Conservation (phyloP, 305 asterid species). For the Fraxinus greggii region DNA sequence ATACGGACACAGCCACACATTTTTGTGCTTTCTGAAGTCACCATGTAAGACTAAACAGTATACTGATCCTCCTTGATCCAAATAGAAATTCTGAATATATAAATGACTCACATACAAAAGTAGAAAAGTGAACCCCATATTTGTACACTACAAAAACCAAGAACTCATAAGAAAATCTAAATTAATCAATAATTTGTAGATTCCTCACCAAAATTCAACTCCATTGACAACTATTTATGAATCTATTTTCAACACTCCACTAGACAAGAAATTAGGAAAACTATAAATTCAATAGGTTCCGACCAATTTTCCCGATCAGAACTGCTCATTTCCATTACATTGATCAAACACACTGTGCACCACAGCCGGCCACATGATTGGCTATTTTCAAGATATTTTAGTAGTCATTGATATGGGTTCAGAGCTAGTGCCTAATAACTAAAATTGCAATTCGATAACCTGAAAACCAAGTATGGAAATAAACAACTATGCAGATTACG, state of each 20-base stretch:
- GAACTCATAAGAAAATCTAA: not conserved
- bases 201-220: not conserved
- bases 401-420: slow-evolving; percentile 1
- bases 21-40: not conserved
- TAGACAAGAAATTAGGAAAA: not conserved
- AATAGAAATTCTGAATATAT: slow-evolving; percentile 4
- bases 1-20: not conserved
- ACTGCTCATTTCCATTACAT: slow-evolving; percentile 24
- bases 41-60: not conserved
- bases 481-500: slow-evolving; percentile 10
- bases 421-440: slow-evolving; percentile 3
- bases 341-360: not conserved
- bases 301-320: not conserved
- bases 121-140: not conserved
- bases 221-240: not conserved
- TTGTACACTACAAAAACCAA: slow-evolving; percentile 1
- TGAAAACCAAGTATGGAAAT: slow-evolving; percentile 1
- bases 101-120: not conserved
- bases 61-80: slow-evolving; percentile 2
- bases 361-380: slow-evolving; percentile 23
- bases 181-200: not conserved
- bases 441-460: slow-evolving; percentile 22
- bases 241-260: not conserved
- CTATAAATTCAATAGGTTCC: not conserved
- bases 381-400: not conserved